phyloP scores from a whole-genome alignment of 257 asterid genomes.

The Primulina eburnea region DNA sequence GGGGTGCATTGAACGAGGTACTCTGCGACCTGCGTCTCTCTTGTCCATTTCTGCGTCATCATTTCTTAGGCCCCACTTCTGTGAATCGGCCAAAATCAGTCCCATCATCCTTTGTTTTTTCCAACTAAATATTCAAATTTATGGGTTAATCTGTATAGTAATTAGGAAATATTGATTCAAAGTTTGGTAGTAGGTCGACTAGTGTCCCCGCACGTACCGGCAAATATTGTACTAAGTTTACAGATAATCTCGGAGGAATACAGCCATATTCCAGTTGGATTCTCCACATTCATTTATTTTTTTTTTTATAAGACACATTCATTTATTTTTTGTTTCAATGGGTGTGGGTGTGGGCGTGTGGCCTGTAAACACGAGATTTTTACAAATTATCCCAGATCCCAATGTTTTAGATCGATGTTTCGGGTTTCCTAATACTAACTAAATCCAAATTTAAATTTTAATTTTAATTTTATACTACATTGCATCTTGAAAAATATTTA shows the following conservation, averaged over 20 bases:
- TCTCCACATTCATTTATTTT: conserved; percentile 5
- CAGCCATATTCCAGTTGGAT: conserved; percentile 48
- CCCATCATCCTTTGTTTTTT: no score
- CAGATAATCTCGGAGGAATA: conserved; percentile 17
- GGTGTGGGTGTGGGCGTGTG: not conserved
- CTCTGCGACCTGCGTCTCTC: not conserved
- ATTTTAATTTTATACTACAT: no score
- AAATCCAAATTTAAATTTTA: no score
- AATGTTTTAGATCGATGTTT: no score
- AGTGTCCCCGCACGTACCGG: not conserved
- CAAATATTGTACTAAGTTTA: not conserved
- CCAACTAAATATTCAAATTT: no score
- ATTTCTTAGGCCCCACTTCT: conserved; percentile 12
- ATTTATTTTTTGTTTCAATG: not conserved
- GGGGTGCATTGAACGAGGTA: conserved; percentile 11
- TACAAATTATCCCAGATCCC: no score
- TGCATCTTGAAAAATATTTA: no score
- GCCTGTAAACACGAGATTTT: not conserved
- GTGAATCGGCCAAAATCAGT: not conserved
- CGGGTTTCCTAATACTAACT: no score
- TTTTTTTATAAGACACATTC: no score
- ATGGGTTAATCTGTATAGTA: no score
- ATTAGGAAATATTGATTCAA: no score
- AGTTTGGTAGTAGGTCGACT: not conserved
- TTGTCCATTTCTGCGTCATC: conserved; percentile 20